Conservation (phyloP, 2,329 filamentous ascomycete species). For the Colletotrichum sp. region DNA sequence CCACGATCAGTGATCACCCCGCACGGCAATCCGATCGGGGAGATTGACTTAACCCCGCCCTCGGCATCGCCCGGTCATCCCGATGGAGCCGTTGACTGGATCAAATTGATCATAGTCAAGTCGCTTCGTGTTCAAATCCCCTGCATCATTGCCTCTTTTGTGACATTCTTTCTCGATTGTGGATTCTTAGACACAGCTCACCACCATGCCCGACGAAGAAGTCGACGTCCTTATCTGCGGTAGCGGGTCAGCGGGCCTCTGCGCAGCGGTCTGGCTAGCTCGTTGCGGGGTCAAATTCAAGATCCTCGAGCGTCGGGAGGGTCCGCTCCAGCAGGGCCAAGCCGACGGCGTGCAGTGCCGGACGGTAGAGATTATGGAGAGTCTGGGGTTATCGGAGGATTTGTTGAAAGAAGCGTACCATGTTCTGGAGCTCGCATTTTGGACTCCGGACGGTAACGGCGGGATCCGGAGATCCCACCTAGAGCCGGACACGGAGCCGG, state of each 20-base stretch:
- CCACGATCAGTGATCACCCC: not conserved
- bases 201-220: conserved; percentile 19
- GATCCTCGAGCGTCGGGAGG: conserved; percentile 39
- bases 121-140: not conserved
- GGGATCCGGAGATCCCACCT: conserved; percentile 51
- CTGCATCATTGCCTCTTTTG: not conserved
- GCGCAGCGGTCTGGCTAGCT: conserved; percentile 48
- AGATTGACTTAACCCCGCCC: not conserved
- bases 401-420: conserved; percentile 63
- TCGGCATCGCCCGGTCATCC: not conserved
- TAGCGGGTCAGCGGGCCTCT: conserved; percentile 40
- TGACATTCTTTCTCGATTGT: not conserved
- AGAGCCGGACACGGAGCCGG: conserved; percentile 58
- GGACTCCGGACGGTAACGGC: conserved; percentile 41
- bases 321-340: conserved; percentile 47
- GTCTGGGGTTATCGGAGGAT: conserved; percentile 58
- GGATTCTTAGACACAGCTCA: not conserved
- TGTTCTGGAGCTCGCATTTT: conserved; percentile 63
- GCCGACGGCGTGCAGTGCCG: conserved; percentile 69
- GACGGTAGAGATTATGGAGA: conserved; percentile 67
- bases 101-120: too few relatives aligned
- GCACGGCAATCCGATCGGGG: not conserved
- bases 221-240: conserved; percentile 15
- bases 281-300: conserved; percentile 43
- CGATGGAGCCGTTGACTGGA: not conserved